These are phyloP conservation scores for Aspergillus awamori DNA, from an alignment of 2,329 filamentous ascomycete species.

Conservation along the genomic window DNA sequence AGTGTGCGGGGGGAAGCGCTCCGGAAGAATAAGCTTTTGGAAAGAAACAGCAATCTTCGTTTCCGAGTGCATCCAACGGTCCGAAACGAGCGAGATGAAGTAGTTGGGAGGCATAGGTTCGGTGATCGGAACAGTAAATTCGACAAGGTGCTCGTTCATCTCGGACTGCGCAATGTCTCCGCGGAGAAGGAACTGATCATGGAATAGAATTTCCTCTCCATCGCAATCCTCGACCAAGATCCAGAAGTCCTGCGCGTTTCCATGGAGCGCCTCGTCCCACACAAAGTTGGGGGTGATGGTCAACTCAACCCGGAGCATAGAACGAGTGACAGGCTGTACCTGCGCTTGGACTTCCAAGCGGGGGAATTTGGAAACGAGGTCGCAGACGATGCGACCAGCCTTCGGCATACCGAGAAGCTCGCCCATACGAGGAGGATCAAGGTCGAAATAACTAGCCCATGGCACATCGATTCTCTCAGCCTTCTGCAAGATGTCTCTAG, in stretches of 20 bases:
- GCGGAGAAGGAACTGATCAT: slow-evolving; percentile 90
- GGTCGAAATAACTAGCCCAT: slow-evolving; percentile 91
- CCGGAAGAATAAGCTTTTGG: slow-evolving; percentile 89
- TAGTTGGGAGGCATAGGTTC: slow-evolving; percentile 99
- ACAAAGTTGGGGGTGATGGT: slow-evolving; percentile 92
- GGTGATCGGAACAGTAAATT: slow-evolving; percentile 94
- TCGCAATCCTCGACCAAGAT: slow-evolving; percentile 97
- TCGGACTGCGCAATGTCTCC: slow-evolving; percentile 85
- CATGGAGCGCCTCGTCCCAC: slow-evolving; percentile 91
- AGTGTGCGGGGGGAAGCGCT: slow-evolving; percentile 94
- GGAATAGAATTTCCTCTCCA: slow-evolving; percentile 91
- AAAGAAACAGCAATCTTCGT: slow-evolving; percentile 92
- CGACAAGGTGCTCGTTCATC: slow-evolving; percentile 88
- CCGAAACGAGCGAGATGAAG: slow-evolving; percentile 92
- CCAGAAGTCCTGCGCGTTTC: slow-evolving; percentile 90
- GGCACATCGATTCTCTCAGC: slow-evolving; percentile 92
- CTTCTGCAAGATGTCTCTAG: slow-evolving; percentile 85
- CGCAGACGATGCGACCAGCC: slow-evolving; percentile 81
- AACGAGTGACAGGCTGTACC: slow-evolving; percentile 91
- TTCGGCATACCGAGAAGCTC: slow-evolving; percentile 90
- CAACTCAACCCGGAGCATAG: slow-evolving; percentile 86
- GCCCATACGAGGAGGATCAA: slow-evolving; percentile 94
- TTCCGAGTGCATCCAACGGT: slow-evolving; percentile 98
- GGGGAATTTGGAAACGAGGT: slow-evolving; percentile 87
- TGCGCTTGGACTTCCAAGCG: slow-evolving; percentile 90